Percentiles rank a stretch among this genome's conserved stretches.
phyloP scores from a whole-genome alignment of 805 yeast species.

The Tetrapisispora fleetii region DNA sequence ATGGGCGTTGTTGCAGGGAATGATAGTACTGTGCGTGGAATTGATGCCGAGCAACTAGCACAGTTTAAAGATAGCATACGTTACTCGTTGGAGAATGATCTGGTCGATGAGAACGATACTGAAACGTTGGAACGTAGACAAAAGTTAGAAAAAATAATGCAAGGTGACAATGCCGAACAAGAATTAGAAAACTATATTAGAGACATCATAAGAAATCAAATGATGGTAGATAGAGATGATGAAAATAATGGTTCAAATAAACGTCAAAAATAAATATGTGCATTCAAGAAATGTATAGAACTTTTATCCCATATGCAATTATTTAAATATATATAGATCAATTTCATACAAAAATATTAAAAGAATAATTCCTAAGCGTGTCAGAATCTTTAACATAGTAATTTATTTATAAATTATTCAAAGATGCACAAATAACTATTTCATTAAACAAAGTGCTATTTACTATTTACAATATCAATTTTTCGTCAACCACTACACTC shows the following conservation, averaged over 20 bases:
- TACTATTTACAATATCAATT: not conserved
- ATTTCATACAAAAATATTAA: not conserved
- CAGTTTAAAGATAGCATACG: constrained; percentile 39
- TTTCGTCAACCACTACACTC: not conserved
- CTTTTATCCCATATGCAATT: too few species aligned
- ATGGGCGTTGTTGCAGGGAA: constrained; percentile 22
- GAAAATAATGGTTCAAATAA: constrained; percentile 26
- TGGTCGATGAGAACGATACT: constrained; percentile 31
- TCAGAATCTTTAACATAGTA: not conserved
- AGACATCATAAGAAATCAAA: constrained; percentile 53
- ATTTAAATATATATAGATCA: too few species aligned
- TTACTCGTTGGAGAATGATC: constrained; percentile 43
- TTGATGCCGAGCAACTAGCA: constrained; percentile 24
- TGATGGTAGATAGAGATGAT: constrained; percentile 14
- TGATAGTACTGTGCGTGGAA: constrained; percentile 15
- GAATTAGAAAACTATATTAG: constrained; percentile 59
- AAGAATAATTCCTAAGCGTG: not conserved
- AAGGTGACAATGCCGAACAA: constrained; percentile 75
- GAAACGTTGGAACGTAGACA: constrained; percentile 49
- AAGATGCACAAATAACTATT: too few species aligned
- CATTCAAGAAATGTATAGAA: not conserved
- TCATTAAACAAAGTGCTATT: too few species aligned
- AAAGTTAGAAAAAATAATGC: constrained; percentile 58
- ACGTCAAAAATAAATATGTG: constrained; percentile 27
- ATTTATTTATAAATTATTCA: too few species aligned